Conservation (phyloP, 1,139 yeast species). For the Yamadazyma membranifaciens region DNA sequence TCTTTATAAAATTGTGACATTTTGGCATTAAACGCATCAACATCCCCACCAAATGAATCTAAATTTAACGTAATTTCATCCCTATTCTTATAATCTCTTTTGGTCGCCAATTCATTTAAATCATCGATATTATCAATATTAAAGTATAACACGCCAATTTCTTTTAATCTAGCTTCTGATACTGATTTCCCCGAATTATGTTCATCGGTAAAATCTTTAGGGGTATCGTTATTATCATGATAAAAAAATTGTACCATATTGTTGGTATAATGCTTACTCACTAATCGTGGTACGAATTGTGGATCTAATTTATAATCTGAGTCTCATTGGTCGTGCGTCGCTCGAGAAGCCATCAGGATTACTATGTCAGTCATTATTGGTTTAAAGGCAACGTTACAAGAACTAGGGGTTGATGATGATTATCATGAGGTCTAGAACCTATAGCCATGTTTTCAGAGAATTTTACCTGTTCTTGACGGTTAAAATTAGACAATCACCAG, state of each 20-base stretch:
- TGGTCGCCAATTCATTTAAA: conserved; percentile 64
- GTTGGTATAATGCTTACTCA: neutral
- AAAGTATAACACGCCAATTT: conserved; percentile 71
- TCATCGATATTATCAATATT: conserved; percentile 51
- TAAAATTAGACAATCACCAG: no score
- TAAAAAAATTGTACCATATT: conserved; percentile 57
- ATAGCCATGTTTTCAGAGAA: no score
- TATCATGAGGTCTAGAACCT: no score
- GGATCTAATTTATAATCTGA: neutral
- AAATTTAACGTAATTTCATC: conserved; percentile 68
- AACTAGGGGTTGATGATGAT: neutral
- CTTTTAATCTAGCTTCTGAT: conserved; percentile 44
- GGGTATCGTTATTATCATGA: conserved; percentile 64
- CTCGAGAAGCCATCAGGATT: no score
- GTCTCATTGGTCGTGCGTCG: neutral
- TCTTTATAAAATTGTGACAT: conserved; percentile 75
- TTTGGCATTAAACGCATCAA: conserved; percentile 58
- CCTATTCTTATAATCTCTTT: conserved; percentile 76
- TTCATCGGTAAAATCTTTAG: conserved; percentile 64
- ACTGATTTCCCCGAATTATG: conserved; percentile 72
- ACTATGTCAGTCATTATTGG: no score
- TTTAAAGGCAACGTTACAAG: no score
- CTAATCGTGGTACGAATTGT: neutral
- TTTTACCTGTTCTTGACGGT: no score
- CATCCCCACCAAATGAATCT: conserved; percentile 62